These are phyloP conservation scores for Scleromitrula shiraiana DNA, from an alignment of 2,329 filamentous ascomycete genomes.

Conservation along the genomic window DNA sequence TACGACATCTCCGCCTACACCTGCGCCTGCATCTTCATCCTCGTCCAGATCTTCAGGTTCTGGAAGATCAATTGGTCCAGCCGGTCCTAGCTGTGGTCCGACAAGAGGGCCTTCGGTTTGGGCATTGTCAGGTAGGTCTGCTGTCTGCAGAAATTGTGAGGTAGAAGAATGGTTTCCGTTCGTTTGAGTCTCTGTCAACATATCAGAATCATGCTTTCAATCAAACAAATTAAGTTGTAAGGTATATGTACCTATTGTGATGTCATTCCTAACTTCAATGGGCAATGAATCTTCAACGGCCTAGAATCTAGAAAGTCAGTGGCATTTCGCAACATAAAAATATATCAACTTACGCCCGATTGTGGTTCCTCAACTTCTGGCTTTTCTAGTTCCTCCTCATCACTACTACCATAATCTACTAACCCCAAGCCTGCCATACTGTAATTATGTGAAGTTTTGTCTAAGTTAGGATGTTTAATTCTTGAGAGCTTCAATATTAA, in stretches of 20 bases:
- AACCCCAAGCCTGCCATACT: constrained; percentile 30
- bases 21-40: constrained; percentile 20
- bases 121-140: neutral
- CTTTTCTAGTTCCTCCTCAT: constrained; percentile 28
- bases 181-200: constrained; percentile 11
- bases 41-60: constrained; percentile 10
- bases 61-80: constrained; percentile 7
- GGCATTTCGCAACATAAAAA: constrained; percentile 4
- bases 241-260: constrained; percentile 15
- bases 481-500: neutral
- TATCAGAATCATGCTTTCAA: constrained; percentile 12
- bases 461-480: neutral
- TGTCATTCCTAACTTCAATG: constrained; percentile 14
- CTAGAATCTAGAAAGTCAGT: constrained; percentile 21
- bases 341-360: constrained; percentile 16
- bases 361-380: constrained; percentile 12
- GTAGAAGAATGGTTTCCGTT: constrained; percentile 8
- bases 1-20: constrained; percentile 26
- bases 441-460: neutral
- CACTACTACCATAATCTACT: constrained; percentile 34
- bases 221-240: neutral
- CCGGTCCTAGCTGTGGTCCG: constrained; percentile 25
- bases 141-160: neutral
- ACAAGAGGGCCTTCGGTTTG: constrained; percentile 20
- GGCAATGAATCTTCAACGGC: constrained; percentile 12